Evolutionary conservation across 2,329 filamentous ascomycete species (phyloP).

Genomic region (Elsinoe ampelina): DNA sequence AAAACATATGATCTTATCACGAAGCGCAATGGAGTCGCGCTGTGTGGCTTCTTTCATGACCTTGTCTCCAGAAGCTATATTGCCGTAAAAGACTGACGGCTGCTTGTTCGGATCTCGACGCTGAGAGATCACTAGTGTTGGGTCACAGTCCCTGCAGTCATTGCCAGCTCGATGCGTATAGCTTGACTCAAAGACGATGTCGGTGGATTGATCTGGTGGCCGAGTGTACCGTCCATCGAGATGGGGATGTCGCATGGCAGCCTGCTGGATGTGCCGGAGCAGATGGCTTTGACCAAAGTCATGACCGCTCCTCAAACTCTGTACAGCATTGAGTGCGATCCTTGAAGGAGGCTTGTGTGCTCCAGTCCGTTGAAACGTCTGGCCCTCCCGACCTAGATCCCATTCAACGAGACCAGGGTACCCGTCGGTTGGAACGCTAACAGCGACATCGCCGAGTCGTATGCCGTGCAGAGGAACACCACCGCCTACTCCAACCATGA

Average conservation of each 20-base stretch:
- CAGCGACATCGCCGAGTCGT: constrained; percentile 23
- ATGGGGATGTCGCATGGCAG: background rate
- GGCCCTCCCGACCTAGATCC: constrained; percentile 19
- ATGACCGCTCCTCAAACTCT: background rate
- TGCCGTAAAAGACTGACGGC: constrained; percentile 29
- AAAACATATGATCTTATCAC: constrained; percentile 15
- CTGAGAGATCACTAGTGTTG: background rate
- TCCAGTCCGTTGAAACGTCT: background rate
- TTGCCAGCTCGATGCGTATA: background rate
- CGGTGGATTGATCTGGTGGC: background rate
- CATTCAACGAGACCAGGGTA: constrained; percentile 22
- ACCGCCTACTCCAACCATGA: constrained; percentile 22
- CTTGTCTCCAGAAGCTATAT: constrained; percentile 32
- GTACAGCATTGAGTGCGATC: background rate
- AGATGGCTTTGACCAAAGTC: background rate
- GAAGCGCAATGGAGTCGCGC: background rate
- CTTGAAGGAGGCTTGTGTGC: background rate
- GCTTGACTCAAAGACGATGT: background rate
- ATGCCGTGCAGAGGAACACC: constrained; percentile 20
- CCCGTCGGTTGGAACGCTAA: constrained; percentile 17
- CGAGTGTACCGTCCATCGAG: background rate
- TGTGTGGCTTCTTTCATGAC: constrained; percentile 10
- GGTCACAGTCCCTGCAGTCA: background rate
- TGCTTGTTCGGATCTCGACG: background rate
- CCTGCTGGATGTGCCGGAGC: no score